Conservation (phyloP, 1,139 yeast species). For the Zygotorulaspora mrakii region DNA sequence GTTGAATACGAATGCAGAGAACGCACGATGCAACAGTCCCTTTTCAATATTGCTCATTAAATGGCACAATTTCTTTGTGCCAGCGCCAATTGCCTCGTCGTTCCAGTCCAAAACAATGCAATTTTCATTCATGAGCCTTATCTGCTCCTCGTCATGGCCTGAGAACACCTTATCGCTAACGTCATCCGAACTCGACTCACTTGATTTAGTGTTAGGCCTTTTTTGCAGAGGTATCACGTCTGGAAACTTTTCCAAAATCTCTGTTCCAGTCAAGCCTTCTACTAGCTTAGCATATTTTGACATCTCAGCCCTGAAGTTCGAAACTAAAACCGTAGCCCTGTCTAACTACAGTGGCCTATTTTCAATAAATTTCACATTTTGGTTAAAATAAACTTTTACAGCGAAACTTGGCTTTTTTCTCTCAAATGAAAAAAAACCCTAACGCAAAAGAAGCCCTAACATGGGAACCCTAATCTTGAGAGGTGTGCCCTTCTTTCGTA, state of each 20-base stretch:
- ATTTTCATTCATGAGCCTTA: slow-evolving; percentile 90
- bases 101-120: slow-evolving; percentile 89
- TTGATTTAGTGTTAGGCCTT: slow-evolving; percentile 37
- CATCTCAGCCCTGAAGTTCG: too few relatives aligned
- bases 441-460: background rate
- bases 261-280: slow-evolving; percentile 44
- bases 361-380: too few relatives aligned
- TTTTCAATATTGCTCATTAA: slow-evolving; percentile 78
- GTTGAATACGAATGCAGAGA: slow-evolving; percentile 87
- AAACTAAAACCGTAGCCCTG: background rate
- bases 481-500: too few relatives aligned
- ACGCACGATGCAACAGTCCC: slow-evolving; percentile 92
- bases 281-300: slow-evolving; percentile 51
- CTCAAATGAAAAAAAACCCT: background rate
- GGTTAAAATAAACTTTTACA: slow-evolving; percentile 1
- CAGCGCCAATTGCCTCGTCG: slow-evolving; percentile 87
- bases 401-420: background rate
- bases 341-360: too few relatives aligned
- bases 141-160: slow-evolving; percentile 93
- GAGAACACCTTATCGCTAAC: slow-evolving; percentile 45
- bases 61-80: slow-evolving; percentile 90
- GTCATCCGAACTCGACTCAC: slow-evolving; percentile 25
- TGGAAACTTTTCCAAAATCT: slow-evolving; percentile 56
- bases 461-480: background rate
- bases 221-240: slow-evolving; percentile 50